Conservation (phyloP, 2,329 filamentous ascomycete genomes). For the Ascochyta lentis region DNA sequence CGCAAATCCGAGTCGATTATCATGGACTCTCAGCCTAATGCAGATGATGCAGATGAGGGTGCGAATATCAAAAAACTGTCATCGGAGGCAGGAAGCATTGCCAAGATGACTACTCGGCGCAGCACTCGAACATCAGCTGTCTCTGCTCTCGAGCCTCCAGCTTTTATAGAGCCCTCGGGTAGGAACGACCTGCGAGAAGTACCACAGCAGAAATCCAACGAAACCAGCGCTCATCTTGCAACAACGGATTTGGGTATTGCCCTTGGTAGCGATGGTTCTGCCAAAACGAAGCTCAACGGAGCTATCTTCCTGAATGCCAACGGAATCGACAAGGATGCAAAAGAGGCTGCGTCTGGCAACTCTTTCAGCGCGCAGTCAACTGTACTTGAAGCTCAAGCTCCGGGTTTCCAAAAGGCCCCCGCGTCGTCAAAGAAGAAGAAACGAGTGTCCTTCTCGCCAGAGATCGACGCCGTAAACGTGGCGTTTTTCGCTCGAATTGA, state of each 20-base stretch:
- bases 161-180: slow-evolving; percentile 1
- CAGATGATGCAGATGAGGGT: background rate
- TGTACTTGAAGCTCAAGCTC: background rate
- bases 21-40: background rate
- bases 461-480: background rate
- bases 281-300: background rate
- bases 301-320: background rate
- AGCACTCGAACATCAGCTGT: slow-evolving; percentile 21
- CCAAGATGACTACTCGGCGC: slow-evolving; percentile 21
- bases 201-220: background rate
- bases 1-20: slow-evolving; percentile 17
- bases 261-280: background rate
- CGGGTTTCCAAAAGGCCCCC: background rate
- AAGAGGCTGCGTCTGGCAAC: background rate
- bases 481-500: slow-evolving; percentile 22
- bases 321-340: background rate
- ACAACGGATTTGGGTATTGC: background rate
- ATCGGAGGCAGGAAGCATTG: background rate
- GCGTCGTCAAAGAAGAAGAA: background rate
- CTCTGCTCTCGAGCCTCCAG: background rate
- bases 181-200: background rate
- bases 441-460: slow-evolving; percentile 4
- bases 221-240: background rate
- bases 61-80: background rate
- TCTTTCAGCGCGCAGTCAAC: background rate